A percentile compares a stretch with the other conserved stretches of the same genome.
phyloP scores from a whole-genome alignment of 768 basidiomycete genomes.

The Pleurotus djamor region DNA sequence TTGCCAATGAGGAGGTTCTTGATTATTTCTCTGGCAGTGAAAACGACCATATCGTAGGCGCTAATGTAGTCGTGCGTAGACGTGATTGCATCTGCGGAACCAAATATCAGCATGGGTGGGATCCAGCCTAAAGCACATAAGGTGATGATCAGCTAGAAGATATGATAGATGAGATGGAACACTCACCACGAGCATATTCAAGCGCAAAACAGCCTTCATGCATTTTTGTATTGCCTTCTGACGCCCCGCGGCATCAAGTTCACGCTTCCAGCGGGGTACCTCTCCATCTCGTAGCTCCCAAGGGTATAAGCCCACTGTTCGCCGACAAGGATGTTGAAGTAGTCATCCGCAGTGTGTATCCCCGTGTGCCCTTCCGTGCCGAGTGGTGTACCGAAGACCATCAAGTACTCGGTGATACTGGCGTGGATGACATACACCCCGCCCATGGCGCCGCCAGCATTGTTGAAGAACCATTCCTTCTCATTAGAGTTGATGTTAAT shows the following conservation, averaged over 20 bases:
- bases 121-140: slow-evolving; percentile 79
- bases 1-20: slow-evolving; percentile 84
- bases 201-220: slow-evolving; percentile 94
- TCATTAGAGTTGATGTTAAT: slow-evolving; percentile 57
- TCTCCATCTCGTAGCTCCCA: slow-evolving; percentile 80
- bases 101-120: slow-evolving; percentile 94
- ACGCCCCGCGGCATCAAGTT: slow-evolving; percentile 82
- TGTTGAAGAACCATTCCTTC: slow-evolving; percentile 93
- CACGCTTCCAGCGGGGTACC: slow-evolving; percentile 80
- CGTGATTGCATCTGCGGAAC: slow-evolving; percentile 78
- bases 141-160: neutral
- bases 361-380: slow-evolving; percentile 98
- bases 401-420: slow-evolving; percentile 94
- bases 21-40: slow-evolving; percentile 84
- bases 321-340: slow-evolving; percentile 92
- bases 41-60: slow-evolving; percentile 70
- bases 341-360: slow-evolving; percentile 94
- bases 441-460: slow-evolving; percentile 98
- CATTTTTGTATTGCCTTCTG: slow-evolving; percentile 97
- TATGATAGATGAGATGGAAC: neutral
- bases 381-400: slow-evolving; percentile 93
- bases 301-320: slow-evolving; percentile 94
- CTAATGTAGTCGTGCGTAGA: slow-evolving; percentile 90
- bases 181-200: slow-evolving; percentile 89
- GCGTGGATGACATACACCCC: slow-evolving; percentile 98